phyloP scores from a whole-genome alignment of 2,329 filamentous ascomycete genomes.

The Tolypocladium ophioglossoides region DNA sequence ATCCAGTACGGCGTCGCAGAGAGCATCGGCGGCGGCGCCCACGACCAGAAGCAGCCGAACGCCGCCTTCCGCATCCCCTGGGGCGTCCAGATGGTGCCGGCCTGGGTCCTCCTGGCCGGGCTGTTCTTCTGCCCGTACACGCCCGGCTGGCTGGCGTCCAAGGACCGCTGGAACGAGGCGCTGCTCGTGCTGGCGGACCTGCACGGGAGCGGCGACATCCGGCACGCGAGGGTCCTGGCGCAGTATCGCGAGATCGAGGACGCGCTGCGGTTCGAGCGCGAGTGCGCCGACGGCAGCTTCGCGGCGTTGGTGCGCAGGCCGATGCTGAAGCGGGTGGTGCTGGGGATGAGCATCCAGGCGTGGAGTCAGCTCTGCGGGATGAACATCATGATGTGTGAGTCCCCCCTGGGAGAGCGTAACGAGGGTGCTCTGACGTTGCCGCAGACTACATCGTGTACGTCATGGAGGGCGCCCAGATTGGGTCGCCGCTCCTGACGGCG shows the following conservation, averaged over 20 bases:
- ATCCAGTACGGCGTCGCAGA: conserved; percentile 54
- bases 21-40: conserved; percentile 35
- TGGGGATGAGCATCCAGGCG: conserved; percentile 49
- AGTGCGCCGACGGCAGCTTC: conserved; percentile 38
- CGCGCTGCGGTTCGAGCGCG: conserved; percentile 41
- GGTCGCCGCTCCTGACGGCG: conserved; percentile 45
- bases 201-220: conserved; percentile 44
- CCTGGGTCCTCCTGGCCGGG: conserved; percentile 39
- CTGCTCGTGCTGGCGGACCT: conserved; percentile 45
- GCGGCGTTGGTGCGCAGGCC: conserved; percentile 35
- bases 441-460: conserved; percentile 48
- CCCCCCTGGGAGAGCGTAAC: neutral
- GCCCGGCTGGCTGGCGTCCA: conserved; percentile 60
- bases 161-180: conserved; percentile 58
- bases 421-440: neutral
- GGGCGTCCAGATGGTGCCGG: conserved; percentile 49
- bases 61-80: conserved; percentile 51
- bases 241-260: conserved; percentile 53
- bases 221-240: conserved; percentile 49
- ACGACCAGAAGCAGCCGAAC: conserved; percentile 37
- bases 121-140: conserved; percentile 52
- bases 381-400: conserved; percentile 43
- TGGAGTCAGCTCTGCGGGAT: conserved; percentile 51
- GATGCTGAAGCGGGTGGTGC: conserved; percentile 43
- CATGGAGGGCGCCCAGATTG: conserved; percentile 46